These are phyloP conservation scores for Vigna radiata DNA, from an alignment of 306 rosid genomes.

Conservation along the genomic window DNA sequence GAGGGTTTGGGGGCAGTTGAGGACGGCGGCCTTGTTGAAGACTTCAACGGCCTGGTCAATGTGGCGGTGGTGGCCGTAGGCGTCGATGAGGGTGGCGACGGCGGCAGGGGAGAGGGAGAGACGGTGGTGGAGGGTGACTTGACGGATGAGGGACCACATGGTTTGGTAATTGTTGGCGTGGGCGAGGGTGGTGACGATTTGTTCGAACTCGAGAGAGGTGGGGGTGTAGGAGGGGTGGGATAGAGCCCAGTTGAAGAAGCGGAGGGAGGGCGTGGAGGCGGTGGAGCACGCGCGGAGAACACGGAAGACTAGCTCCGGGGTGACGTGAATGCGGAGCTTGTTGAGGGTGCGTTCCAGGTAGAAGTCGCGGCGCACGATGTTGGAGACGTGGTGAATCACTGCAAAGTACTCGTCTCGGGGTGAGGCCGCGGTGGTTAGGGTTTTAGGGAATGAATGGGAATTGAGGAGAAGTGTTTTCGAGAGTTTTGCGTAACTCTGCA, in stretches of 20 bases:
- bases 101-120: slow-evolving; percentile 71
- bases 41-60: slow-evolving; percentile 76
- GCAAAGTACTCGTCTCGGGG: slow-evolving; percentile 79
- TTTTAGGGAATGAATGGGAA: slow-evolving; percentile 13
- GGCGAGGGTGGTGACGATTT: slow-evolving; percentile 76
- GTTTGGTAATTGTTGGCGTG: slow-evolving; percentile 67
- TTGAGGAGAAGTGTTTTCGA: not conserved
- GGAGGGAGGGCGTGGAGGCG: slow-evolving; percentile 66
- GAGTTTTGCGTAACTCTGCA: slow-evolving; percentile 31
- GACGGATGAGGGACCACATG: slow-evolving; percentile 83
- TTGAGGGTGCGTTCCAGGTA: slow-evolving; percentile 94
- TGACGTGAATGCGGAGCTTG: slow-evolving; percentile 73
- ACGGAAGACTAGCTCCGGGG: slow-evolving; percentile 89
- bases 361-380: slow-evolving; percentile 88
- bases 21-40: slow-evolving; percentile 61
- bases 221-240: slow-evolving; percentile 69
- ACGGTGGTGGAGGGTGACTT: slow-evolving; percentile 56
- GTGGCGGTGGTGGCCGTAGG: slow-evolving; percentile 77
- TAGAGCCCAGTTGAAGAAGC: slow-evolving; percentile 94
- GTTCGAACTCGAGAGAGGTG: slow-evolving; percentile 85
- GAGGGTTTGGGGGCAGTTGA: slow-evolving; percentile 62
- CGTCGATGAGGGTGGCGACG: slow-evolving; percentile 64
- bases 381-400: slow-evolving; percentile 82
- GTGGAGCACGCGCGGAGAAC: slow-evolving; percentile 83
- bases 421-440: slow-evolving; percentile 26